These are phyloP conservation scores for Hymenoscyphus fructigenus DNA, from an alignment of 2,329 filamentous ascomycete genomes.

Conservation along the genomic window DNA sequence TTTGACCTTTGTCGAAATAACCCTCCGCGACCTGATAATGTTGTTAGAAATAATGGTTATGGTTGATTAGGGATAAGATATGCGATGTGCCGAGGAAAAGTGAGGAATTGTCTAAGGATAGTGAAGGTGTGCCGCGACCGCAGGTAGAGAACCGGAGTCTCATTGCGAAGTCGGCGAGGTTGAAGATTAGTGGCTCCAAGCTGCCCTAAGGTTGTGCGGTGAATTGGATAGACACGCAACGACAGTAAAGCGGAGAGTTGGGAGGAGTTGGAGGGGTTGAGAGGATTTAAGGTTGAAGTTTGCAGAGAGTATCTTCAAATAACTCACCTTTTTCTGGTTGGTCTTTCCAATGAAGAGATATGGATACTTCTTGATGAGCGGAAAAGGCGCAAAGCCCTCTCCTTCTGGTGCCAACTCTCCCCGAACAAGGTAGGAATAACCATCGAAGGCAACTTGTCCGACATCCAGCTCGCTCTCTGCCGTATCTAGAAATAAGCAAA, in stretches of 20 bases:
- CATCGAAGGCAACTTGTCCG: neutral
- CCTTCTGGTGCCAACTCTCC: slow-evolving; percentile 30
- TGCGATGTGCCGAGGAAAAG: neutral
- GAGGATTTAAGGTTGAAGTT: neutral
- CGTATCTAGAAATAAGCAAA: neutral
- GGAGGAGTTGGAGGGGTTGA: no score
- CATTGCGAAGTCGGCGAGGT: neutral
- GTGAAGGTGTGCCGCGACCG: neutral
- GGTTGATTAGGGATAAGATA: no score
- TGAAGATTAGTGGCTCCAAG: neutral
- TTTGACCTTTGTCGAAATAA: slow-evolving; percentile 57
- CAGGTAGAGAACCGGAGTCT: neutral
- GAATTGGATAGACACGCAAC: no score
- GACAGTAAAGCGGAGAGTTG: no score
- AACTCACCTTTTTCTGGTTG: slow-evolving; percentile 51
- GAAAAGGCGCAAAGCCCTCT: slow-evolving; percentile 50
- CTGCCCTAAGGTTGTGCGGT: neutral
- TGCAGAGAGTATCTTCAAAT: no score
- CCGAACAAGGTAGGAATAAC: slow-evolving; percentile 17
- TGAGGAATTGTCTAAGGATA: neutral
- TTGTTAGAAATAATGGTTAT: neutral
- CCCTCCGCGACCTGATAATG: slow-evolving; percentile 21
- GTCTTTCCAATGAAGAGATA: slow-evolving; percentile 55
- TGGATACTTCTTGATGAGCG: slow-evolving; percentile 57
- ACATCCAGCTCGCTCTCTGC: neutral